Percentiles rank a stretch among this genome's conserved stretches.
Conservation (phyloP, 192 early-diverging fungal genomes). For the Lobosporangium transversale region DNA sequence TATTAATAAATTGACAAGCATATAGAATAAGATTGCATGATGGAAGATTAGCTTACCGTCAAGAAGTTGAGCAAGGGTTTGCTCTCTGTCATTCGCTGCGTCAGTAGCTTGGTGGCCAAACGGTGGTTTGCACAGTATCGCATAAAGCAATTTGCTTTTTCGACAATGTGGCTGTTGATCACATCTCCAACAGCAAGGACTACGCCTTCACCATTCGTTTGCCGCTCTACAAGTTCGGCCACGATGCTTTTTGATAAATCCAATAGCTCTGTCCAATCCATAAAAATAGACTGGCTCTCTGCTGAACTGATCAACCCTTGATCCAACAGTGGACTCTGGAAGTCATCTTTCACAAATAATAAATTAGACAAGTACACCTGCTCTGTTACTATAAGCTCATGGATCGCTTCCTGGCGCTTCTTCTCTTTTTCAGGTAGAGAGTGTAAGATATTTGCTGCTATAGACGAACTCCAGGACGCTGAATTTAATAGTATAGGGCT, state of each 20-base stretch:
- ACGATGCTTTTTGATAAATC: slow-evolving; percentile 73
- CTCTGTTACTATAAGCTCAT: slow-evolving; percentile 83
- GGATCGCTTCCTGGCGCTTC: slow-evolving; percentile 85
- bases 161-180: slow-evolving; percentile 74
- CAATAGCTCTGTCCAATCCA: slow-evolving; percentile 82
- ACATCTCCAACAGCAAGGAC: slow-evolving; percentile 77
- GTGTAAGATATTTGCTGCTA: slow-evolving; percentile 57
- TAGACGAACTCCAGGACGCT: slow-evolving; percentile 57
- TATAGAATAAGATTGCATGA: too few species aligned
- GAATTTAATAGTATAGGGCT: slow-evolving; percentile 19
- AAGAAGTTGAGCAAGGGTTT: slow-evolving; percentile 47
- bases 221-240: slow-evolving; percentile 71
- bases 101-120: slow-evolving; percentile 64
- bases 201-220: slow-evolving; percentile 57
- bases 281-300: slow-evolving; percentile 80
- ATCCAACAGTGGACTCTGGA: slow-evolving; percentile 65
- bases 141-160: slow-evolving; percentile 78
- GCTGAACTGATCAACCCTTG: slow-evolving; percentile 59
- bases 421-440: slow-evolving; percentile 67
- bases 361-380: slow-evolving; percentile 78
- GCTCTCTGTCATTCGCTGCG: slow-evolving; percentile 24
- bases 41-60: too few species aligned
- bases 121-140: slow-evolving; percentile 83
- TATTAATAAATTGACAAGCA: too few species aligned
- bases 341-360: slow-evolving; percentile 75